Percentiles rank a stretch among this genome's conserved stretches.
Conservation (phyloP, 1,284 basidiomycete species). For the Rhodotorula sp. region DNA sequence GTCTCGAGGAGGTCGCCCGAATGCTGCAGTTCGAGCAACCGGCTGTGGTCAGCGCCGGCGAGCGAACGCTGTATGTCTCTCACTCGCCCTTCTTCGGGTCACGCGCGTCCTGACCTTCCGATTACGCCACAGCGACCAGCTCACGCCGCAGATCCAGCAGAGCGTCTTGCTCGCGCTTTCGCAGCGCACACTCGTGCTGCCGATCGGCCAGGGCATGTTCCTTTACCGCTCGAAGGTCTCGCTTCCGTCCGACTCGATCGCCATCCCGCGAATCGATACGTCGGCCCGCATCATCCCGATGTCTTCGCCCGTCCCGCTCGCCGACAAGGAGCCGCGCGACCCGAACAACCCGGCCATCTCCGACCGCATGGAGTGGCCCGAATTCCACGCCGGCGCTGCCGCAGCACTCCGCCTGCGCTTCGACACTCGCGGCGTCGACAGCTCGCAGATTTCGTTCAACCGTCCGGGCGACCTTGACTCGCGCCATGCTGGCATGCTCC, state of each 20-base stretch:
- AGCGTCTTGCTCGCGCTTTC: constrained; percentile 73
- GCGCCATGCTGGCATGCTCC: constrained; percentile 91
- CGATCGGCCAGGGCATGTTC: constrained; percentile 83
- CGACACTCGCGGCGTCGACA: constrained; percentile 63
- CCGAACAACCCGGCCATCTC: constrained; percentile 56
- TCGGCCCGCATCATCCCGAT: constrained; percentile 40
- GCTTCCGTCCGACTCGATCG: constrained; percentile 64
- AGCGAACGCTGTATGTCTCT: constrained; percentile 59
- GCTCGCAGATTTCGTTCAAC: constrained; percentile 92
- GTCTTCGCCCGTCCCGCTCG: constrained; percentile 38
- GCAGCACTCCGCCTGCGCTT: constrained; percentile 72
- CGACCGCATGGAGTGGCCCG: constrained; percentile 84
- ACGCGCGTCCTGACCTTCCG: background rate
- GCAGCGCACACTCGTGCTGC: constrained; percentile 78
- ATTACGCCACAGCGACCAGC: constrained; percentile 27
- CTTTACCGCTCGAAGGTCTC: constrained; percentile 68
- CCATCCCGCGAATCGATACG: constrained; percentile 63
- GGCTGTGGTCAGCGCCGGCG: constrained; percentile 61
- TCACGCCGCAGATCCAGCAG: constrained; percentile 59
- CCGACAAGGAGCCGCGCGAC: constrained; percentile 40
- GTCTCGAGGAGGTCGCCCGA: constrained; percentile 80
- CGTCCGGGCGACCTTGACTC: constrained; percentile 77
- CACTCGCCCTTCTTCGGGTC: constrained; percentile 55
- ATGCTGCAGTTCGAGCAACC: constrained; percentile 77
- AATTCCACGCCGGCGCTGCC: constrained; percentile 96